Percentiles rank a stretch among this genome's conserved stretches.
Conservation (phyloP, 805 yeast genomes). For the Teunomyces funiuensis region DNA sequence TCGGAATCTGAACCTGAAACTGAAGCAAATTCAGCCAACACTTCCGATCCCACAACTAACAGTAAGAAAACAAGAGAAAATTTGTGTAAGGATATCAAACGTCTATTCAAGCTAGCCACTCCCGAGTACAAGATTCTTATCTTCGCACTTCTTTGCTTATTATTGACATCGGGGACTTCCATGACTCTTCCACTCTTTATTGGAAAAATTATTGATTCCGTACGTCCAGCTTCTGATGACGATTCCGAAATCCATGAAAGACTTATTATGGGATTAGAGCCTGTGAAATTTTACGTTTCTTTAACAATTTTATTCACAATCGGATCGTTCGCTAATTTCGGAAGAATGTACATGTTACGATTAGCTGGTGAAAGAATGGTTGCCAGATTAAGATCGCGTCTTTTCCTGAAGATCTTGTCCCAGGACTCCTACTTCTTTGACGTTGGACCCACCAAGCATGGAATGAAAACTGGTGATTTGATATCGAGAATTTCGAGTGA, state of each 20-base stretch:
- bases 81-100: conserved; percentile 17
- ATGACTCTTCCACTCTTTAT: conserved; percentile 81
- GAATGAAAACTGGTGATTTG: conserved; percentile 81
- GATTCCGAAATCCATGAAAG: conserved; percentile 3
- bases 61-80: neutral
- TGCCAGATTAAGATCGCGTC: conserved; percentile 75
- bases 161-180: conserved; percentile 72
- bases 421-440: conserved; percentile 92
- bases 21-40: neutral
- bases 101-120: conserved; percentile 19
- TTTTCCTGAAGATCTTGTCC: conserved; percentile 71
- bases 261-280: conserved; percentile 54
- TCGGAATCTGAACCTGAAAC: neutral
- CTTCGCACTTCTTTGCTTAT: conserved; percentile 62
- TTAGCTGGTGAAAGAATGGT: conserved; percentile 85
- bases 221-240: conserved; percentile 32
- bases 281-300: conserved; percentile 60
- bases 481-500: conserved; percentile 87
- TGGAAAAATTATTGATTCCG: conserved; percentile 82
- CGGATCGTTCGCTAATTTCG: conserved; percentile 80
- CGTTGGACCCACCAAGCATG: conserved; percentile 51
- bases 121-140: conserved; percentile 13
- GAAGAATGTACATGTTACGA: conserved; percentile 72
- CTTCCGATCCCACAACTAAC: neutral
- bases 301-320: conserved; percentile 61